These are phyloP conservation scores for Lipomyces spencermartinsiae DNA, from an alignment of 805 yeast genomes.

Conservation along the genomic window DNA sequence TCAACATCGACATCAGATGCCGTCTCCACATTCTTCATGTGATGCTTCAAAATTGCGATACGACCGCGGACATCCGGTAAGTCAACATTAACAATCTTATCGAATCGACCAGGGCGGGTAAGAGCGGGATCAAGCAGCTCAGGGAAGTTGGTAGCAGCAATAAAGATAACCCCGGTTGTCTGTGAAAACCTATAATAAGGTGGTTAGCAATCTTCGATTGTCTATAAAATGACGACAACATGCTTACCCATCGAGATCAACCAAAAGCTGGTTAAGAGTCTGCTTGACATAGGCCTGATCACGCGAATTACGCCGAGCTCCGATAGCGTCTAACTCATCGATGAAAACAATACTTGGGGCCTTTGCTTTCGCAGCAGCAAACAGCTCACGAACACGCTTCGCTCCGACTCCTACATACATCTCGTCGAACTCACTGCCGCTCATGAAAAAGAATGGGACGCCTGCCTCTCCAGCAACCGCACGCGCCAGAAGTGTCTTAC, in stretches of 20 bases:
- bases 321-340: slow-evolving; percentile 98
- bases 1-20: slow-evolving; percentile 86
- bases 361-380: slow-evolving; percentile 88
- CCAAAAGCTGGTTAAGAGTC: slow-evolving; percentile 92
- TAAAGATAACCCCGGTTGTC: slow-evolving; percentile 88
- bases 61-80: slow-evolving; percentile 98
- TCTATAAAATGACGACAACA: not conserved
- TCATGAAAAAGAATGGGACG: slow-evolving; percentile 97
- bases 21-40: slow-evolving; percentile 87
- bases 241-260: slow-evolving; percentile 83
- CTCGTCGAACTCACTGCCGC: slow-evolving; percentile 98
- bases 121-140: slow-evolving; percentile 95
- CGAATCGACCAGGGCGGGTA: slow-evolving; percentile 98
- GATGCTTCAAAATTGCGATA: slow-evolving; percentile 87
- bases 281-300: slow-evolving; percentile 99
- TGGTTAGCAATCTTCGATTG: not conserved
- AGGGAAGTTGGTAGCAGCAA: slow-evolving; percentile 98
- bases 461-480: slow-evolving; percentile 99
- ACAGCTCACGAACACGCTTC: slow-evolving; percentile 92
- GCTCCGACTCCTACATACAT: slow-evolving; percentile 99
- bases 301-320: slow-evolving; percentile 95
- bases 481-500: slow-evolving; percentile 93
- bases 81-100: slow-evolving; percentile 92
- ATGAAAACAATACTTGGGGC: slow-evolving; percentile 97
- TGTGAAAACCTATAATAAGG: slow-evolving; percentile 63